Evolutionary conservation across 2,329 filamentous ascomycete species (phyloP), one percentile per base, ranked within the genome.

Genomic region (Nigrospora sphaerica): DNA sequence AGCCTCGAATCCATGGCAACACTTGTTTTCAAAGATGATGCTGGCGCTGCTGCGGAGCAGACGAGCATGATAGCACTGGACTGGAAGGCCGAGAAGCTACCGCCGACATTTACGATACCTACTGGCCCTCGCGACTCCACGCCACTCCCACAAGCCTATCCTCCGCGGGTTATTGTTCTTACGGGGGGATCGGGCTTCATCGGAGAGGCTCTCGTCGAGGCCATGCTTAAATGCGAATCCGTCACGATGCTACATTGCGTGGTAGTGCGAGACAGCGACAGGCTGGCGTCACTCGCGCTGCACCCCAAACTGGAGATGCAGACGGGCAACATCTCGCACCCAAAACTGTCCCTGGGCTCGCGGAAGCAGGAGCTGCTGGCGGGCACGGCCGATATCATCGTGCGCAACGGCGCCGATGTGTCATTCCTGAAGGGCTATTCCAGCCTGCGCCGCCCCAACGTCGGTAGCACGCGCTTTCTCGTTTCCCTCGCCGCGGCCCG

Each of bases 401-500:
- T 85, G 17, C 82, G 78, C 57, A 63, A 59, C 41, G 75, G 70
- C 14, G 71, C 71, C 32, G 62, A 65, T 32, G 55, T 57, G 23
- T 64, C 54, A n/a, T 69, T 58, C 57, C 50, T 56, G 50, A 62
- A 72, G 23, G 53, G 54, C 6, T 72, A 71, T 51, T 31, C 54
- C n/a, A 55, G 57, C 2, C 55, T 71, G 0, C 52, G 56, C 6
- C 39, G 46, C 7, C 46, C 54, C 44, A 72, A 73, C 49, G 51
- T 70, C 11, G 32, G 46, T 0, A 53, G 66, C 1, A 67, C 63
- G 2, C 54, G 58, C 39, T 55, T 64, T 42, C 54, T 45, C 3
- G 46, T 45, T 12, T 9, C 16, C 18, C 37, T 48, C 7, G 18
- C 35, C 11, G 43, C 62, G 3, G 56, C 42, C 1, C 51, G 54